A percentile compares a stretch with the other conserved stretches of the same genome.
phyloP scores from a whole-genome alignment of 371 early-diverging fungal genomes.

The Smittium culicis region DNA sequence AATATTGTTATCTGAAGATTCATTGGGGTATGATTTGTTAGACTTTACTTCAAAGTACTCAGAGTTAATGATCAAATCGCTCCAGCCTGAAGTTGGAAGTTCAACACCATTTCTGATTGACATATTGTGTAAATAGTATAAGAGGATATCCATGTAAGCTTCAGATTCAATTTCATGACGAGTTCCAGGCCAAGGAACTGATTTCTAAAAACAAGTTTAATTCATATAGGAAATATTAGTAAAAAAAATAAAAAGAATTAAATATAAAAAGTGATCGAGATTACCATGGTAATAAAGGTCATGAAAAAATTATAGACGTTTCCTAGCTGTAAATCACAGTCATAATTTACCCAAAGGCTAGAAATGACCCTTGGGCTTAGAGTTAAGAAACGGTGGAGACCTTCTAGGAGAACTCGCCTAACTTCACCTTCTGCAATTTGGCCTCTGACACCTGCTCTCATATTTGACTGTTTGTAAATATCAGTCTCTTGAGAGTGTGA shows the following conservation, averaged over 20 bases:
- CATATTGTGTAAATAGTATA: constrained; percentile 62
- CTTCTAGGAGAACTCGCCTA: constrained; percentile 67
- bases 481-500: constrained; percentile 21
- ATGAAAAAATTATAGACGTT: constrained; percentile 79
- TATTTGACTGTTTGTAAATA: constrained; percentile 27
- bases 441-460: constrained; percentile 35
- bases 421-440: constrained; percentile 51
- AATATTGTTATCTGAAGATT: neutral
- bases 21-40: neutral
- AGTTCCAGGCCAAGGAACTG: constrained; percentile 25
- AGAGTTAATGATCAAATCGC: constrained; percentile 20
- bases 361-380: constrained; percentile 59
- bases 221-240: neutral
- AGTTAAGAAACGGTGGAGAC: constrained; percentile 49
- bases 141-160: constrained; percentile 60
- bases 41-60: neutral
- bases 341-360: constrained; percentile 87
- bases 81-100: constrained; percentile 18
- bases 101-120: constrained; percentile 44
- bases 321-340: constrained; percentile 64
- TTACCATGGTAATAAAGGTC: constrained; percentile 39
- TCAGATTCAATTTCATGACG: constrained; percentile 21
- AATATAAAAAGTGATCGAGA: neutral
- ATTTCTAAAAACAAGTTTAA: constrained; percentile 21
- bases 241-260: neutral